Evolutionary conservation across 129 eudicot genomes (phyloP).

Genomic region (Logfia minima): DNA sequence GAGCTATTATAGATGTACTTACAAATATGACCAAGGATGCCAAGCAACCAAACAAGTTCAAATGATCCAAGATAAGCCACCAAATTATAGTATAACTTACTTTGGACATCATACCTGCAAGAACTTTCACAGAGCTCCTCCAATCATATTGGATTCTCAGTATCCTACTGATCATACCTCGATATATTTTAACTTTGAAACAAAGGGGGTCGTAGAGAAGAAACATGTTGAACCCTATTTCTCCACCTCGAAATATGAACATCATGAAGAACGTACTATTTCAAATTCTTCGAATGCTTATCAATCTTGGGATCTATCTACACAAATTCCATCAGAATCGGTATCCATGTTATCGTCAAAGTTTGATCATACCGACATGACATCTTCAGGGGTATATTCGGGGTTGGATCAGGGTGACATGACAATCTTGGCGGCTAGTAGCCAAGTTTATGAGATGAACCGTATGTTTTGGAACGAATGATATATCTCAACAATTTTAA

Average conservation of each 20-base stretch:
- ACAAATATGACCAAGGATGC: conserved; percentile 26
- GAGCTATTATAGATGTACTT: conserved; percentile 56
- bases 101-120: conserved; percentile 42
- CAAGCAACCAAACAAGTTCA: conserved; percentile 49
- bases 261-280: background rate
- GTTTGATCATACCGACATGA: background rate
- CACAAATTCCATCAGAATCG: background rate
- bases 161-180: conserved; percentile 20
- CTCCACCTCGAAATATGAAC: background rate
- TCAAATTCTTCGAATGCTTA: background rate
- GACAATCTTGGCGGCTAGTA: background rate
- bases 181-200: conserved; percentile 27
- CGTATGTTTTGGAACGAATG: conserved; percentile 2
- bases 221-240: background rate
- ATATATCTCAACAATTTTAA: background rate
- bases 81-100: conserved; percentile 37
- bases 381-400: background rate
- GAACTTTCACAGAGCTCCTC: conserved; percentile 24
- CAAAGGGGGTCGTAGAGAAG: background rate
- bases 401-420: background rate
- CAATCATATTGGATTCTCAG: conserved; percentile 26
- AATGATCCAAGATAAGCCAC: conserved; percentile 30
- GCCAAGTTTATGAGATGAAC: background rate
- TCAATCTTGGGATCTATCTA: background rate
- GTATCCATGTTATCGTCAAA: background rate